Conservation (phyloP, 257 asterid genomes). For the Echium plantagineum region DNA sequence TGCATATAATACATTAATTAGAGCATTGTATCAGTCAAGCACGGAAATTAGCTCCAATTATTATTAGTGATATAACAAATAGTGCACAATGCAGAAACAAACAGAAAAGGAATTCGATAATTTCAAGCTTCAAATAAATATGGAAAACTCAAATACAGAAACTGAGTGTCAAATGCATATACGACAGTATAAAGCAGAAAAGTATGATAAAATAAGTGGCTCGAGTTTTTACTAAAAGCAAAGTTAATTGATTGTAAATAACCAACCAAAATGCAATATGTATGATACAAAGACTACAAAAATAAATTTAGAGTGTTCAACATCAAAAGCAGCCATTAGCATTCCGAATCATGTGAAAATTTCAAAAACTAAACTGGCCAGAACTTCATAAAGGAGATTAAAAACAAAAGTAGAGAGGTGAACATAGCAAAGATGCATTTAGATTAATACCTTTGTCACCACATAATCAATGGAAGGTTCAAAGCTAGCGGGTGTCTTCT, state of each 20-base stretch:
- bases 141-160: neutral
- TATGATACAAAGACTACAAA: neutral
- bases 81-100: neutral
- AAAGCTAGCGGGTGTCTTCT: constrained; percentile 95
- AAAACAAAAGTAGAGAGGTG: neutral
- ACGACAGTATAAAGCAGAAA: neutral
- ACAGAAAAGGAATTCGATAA: neutral
- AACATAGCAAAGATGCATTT: constrained; percentile 4
- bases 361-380: neutral
- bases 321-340: neutral
- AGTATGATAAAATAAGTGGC: neutral
- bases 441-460: constrained; percentile 66
- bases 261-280: no score
- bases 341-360: no score
- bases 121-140: no score
- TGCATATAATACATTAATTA: constrained; percentile 18
- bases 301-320: neutral
- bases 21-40: neutral
- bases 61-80: neutral
- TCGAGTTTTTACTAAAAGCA: no score
- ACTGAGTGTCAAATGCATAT: neutral
- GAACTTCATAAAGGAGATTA: neutral
- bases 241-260: no score
- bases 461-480: constrained; percentile 99
- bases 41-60: neutral